Evolutionary conservation across 495 filamentous ascomycete species (phyloP).

Genomic region (Platismatia glauca): DNA sequence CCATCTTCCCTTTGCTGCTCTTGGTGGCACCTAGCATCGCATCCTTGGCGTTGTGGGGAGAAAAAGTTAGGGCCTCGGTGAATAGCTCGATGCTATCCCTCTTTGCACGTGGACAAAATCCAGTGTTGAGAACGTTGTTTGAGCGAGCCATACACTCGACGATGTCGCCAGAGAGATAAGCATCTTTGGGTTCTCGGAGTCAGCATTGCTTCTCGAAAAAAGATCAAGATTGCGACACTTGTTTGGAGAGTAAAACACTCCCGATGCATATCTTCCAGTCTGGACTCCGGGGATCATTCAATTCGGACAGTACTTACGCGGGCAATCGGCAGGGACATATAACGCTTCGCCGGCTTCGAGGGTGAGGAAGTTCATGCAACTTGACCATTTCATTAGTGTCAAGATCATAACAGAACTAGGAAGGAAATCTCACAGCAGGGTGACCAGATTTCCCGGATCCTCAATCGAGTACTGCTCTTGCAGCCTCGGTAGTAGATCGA

Average conservation of each 20-base stretch:
- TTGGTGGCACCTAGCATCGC: constrained; percentile 40
- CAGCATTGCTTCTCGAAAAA: neutral
- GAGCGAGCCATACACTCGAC: constrained; percentile 80
- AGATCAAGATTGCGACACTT: neutral
- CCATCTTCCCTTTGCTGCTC: constrained; percentile 45
- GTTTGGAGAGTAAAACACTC: neutral
- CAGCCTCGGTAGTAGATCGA: constrained; percentile 54
- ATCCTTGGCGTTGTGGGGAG: constrained; percentile 47
- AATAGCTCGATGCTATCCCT: constrained; percentile 57
- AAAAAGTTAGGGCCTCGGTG: constrained; percentile 50
- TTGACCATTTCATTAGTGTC: neutral
- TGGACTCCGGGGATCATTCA: neutral
- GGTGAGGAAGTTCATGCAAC: constrained; percentile 64
- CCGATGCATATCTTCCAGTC: neutral
- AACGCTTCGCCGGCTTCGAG: constrained; percentile 58
- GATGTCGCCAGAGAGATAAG: constrained; percentile 69
- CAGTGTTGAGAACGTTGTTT: constrained; percentile 69
- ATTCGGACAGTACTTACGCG: constrained; percentile 30
- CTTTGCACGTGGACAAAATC: constrained; percentile 60
- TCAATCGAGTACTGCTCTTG: constrained; percentile 52
- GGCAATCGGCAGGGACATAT: constrained; percentile 68
- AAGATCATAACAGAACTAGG: neutral
- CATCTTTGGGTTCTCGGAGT: constrained; percentile 31
- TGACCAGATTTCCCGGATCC: constrained; percentile 31
- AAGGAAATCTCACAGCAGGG: constrained; percentile 11